These are phyloP conservation scores for Scopulariopsis brevicaulis DNA, from an alignment of 2,329 filamentous ascomycete species.

Conservation along the genomic window DNA sequence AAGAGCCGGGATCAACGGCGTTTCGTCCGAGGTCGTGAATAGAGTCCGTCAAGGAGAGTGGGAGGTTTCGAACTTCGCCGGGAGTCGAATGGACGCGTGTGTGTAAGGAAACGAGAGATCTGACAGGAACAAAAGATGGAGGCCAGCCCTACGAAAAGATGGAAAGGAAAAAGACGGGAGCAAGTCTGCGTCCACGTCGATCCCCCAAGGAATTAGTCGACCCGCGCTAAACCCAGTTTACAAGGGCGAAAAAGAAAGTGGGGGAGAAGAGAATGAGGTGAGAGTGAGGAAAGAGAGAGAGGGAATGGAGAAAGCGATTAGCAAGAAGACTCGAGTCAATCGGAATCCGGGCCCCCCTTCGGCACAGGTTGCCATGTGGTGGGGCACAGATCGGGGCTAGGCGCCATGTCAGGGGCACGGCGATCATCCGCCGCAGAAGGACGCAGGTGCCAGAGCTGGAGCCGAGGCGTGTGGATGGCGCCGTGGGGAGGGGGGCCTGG, in stretches of 20 bases:
- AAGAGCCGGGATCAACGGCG: not conserved
- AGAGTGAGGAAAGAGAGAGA: not conserved
- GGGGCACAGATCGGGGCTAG: not conserved
- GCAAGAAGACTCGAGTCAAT: not conserved
- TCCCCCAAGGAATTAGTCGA: not conserved
- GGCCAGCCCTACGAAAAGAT: constrained; percentile 6
- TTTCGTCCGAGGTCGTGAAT: not conserved
- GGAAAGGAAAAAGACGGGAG: not conserved
- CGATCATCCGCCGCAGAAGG: not conserved
- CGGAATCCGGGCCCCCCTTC: not conserved
- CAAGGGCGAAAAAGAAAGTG: not conserved
- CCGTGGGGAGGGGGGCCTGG: not conserved
- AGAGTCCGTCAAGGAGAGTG: not conserved
- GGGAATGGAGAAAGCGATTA: not conserved
- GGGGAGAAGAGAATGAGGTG: not conserved
- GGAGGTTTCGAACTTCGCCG: not conserved
- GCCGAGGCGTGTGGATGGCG: not conserved
- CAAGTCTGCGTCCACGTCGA: not conserved
- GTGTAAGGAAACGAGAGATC: not conserved
- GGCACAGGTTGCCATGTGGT: not conserved
- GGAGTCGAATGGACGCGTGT: not conserved
- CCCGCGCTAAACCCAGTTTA: not conserved
- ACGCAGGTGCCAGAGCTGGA: not conserved
- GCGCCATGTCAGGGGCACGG: not conserved
- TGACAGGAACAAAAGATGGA: not conserved